These are phyloP conservation scores for Talaromyces stipitatus DNA, from an alignment of 495 filamentous ascomycete genomes.

Conservation along the genomic window DNA sequence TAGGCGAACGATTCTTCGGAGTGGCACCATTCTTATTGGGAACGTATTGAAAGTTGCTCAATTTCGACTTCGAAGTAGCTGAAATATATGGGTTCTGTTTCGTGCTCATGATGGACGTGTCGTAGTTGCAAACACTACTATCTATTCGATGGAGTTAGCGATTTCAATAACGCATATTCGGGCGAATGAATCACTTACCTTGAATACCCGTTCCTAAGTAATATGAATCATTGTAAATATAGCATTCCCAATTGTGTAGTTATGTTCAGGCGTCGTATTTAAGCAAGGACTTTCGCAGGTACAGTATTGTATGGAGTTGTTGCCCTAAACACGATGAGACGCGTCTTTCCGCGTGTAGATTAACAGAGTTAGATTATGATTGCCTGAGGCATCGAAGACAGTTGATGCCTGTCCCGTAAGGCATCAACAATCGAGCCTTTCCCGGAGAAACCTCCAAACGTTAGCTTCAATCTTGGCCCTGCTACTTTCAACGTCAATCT, in stretches of 20 bases:
- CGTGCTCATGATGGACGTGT: constrained; percentile 13
- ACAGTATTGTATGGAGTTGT: not conserved
- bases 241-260: not conserved
- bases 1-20: constrained; percentile 25
- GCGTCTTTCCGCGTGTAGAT: constrained; percentile 29
- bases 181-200: not conserved
- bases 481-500: constrained; percentile 40
- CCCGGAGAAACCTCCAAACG: constrained; percentile 12
- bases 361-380: not conserved
- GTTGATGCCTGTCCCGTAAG: constrained; percentile 5
- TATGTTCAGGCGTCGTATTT: not conserved
- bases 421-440: constrained; percentile 22
- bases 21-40: constrained; percentile 15
- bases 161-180: constrained; percentile 12
- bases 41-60: constrained; percentile 49
- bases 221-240: not conserved
- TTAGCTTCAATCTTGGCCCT: constrained; percentile 32
- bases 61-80: constrained; percentile 47
- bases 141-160: constrained; percentile 3
- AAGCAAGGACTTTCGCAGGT: not conserved
- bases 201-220: not conserved
- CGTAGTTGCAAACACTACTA: constrained; percentile 12
- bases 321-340: constrained; percentile 13
- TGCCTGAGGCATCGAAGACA: not conserved
- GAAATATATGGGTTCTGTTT: constrained; percentile 26